Conservation (phyloP, 768 basidiomycete genomes). For the Myochromella boudieri region DNA sequence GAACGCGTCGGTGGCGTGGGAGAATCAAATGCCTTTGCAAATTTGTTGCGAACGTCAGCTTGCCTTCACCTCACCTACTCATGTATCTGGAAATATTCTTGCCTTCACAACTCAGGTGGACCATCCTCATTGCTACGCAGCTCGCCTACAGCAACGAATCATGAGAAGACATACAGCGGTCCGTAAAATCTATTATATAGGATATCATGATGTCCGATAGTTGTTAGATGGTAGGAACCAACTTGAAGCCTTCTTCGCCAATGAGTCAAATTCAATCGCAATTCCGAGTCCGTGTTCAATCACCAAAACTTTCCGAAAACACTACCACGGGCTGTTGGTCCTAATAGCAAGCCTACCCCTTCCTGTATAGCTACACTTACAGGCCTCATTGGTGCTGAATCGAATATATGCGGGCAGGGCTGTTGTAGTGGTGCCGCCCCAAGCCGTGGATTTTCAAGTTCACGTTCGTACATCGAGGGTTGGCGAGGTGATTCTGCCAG, state of each 20-base stretch:
- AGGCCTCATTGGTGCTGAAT: conserved; percentile 69
- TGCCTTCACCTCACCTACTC: too few species aligned
- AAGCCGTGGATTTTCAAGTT: conserved; percentile 57
- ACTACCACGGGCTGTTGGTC: conserved; percentile 42
- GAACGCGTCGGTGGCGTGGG: conserved; percentile 12
- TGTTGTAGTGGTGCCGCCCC: conserved; percentile 55
- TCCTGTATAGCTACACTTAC: conserved; percentile 75
- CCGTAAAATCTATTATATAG: too few species aligned
- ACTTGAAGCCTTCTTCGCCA: too few species aligned
- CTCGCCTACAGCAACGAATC: too few species aligned
- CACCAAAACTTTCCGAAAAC: conserved; percentile 68
- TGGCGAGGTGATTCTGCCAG: conserved; percentile 52
- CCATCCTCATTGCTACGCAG: too few species aligned
- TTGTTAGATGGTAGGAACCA: too few species aligned
- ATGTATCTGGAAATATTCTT: too few species aligned
- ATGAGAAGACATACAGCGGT: too few species aligned
- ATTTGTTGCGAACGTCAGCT: not conserved
- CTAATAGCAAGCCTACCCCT: conserved; percentile 65
- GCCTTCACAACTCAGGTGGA: too few species aligned
- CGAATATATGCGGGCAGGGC: conserved; percentile 79
- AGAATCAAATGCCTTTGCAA: not conserved
- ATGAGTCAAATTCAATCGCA: too few species aligned
- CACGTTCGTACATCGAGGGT: conserved; percentile 76
- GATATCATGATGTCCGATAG: too few species aligned
- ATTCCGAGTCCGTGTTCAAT: too few species aligned